A percentile compares a stretch with the other conserved stretches of the same genome.
Conservation (phyloP, 768 basidiomycete species). For the Kwoniella dendrophila region DNA sequence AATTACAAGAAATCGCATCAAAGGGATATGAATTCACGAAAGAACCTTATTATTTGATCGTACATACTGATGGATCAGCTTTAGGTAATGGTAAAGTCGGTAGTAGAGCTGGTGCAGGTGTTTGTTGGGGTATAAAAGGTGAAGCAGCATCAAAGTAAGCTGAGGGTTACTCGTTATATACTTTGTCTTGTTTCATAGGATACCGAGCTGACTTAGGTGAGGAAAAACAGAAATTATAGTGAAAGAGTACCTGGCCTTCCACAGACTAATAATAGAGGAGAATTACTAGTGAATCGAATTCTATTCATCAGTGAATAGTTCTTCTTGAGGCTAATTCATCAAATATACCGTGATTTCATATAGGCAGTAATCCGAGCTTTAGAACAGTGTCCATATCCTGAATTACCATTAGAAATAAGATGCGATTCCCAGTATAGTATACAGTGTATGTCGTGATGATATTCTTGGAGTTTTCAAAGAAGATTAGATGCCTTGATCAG, state of each 20-base stretch:
- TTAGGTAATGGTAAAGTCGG: slow-evolving; percentile 73
- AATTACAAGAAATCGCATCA: slow-evolving; percentile 15
- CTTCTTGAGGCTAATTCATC: not conserved
- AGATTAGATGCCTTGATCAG: too few relatives aligned
- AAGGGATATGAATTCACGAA: slow-evolving; percentile 42
- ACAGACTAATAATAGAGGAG: slow-evolving; percentile 65
- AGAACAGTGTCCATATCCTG: slow-evolving; percentile 66
- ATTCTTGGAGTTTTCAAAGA: too few relatives aligned
- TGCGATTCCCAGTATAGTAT: slow-evolving; percentile 86
- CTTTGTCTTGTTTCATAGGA: too few relatives aligned
- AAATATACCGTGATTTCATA: too few relatives aligned
- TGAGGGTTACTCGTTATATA: not conserved
- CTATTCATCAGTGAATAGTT: not conserved
- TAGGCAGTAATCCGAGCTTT: slow-evolving; percentile 83
- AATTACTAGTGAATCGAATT: slow-evolving; percentile 68
- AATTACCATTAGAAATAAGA: slow-evolving; percentile 69
- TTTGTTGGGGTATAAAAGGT: slow-evolving; percentile 74
- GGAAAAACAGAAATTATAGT: slow-evolving; percentile 67
- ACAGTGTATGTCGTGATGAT: slow-evolving; percentile 65
- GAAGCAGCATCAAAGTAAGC: slow-evolving; percentile 40
- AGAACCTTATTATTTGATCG: slow-evolving; percentile 58
- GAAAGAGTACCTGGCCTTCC: slow-evolving; percentile 60
- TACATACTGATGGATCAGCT: slow-evolving; percentile 87
- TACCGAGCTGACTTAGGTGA: not conserved
- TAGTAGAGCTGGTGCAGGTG: slow-evolving; percentile 78